Evolutionary conservation across 2,329 filamentous ascomycete genomes (phyloP).

Genomic region (Sphaerostilbella broomeana): DNA sequence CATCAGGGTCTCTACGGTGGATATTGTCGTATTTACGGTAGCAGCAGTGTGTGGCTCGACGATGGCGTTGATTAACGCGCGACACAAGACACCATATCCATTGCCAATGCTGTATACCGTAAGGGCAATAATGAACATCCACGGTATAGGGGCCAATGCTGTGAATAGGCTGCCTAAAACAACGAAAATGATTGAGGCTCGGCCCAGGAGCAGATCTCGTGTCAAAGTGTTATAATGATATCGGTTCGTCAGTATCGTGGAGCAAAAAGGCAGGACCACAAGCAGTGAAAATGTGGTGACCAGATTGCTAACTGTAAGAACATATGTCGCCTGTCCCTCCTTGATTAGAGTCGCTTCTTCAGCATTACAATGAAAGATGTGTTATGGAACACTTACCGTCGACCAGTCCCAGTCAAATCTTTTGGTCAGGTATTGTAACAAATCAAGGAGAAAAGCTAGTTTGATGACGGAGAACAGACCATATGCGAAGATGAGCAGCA

Average conservation of each 20-base stretch:
- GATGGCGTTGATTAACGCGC: conserved; percentile 46
- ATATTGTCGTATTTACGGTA: conserved; percentile 46
- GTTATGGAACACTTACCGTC: conserved; percentile 30
- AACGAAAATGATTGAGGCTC: conserved; percentile 27
- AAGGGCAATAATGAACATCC: conserved; percentile 34
- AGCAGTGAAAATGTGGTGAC: conserved; percentile 33
- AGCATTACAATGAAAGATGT: too few species aligned
- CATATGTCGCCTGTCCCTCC: conserved; percentile 34
- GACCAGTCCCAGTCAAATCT: conserved; percentile 45
- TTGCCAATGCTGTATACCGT: conserved; percentile 39
- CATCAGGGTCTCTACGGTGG: conserved; percentile 44
- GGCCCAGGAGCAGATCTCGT: conserved; percentile 36
- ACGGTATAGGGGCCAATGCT: conserved; percentile 29
- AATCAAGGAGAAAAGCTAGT: conserved; percentile 26
- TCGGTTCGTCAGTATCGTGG: conserved; percentile 26
- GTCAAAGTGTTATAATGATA: conserved; percentile 25
- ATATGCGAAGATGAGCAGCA: conserved; percentile 32
- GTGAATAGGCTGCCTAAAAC: conserved; percentile 32
- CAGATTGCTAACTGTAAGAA: conserved; percentile 33
- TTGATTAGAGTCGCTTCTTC: background rate
- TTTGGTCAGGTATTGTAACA: conserved; percentile 48
- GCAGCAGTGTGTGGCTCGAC: conserved; percentile 49
- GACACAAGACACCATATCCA: conserved; percentile 37
- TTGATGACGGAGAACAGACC: conserved; percentile 23
- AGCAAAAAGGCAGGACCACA: conserved; percentile 30